Evolutionary conservation across 164 flowering plant genomes (phyloP).

Genomic region (Saururus chinensis): DNA sequence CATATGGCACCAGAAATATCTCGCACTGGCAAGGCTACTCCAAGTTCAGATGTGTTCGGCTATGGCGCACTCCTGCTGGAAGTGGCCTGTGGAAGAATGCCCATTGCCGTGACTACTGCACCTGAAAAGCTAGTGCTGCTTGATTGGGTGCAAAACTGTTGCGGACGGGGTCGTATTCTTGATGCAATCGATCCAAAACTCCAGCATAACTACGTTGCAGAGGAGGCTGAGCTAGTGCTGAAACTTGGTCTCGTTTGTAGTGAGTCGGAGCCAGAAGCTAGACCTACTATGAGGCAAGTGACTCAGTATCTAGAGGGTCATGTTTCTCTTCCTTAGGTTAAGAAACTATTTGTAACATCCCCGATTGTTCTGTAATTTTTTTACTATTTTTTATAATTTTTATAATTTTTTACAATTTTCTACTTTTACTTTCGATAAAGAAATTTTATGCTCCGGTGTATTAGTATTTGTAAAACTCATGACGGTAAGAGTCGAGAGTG

Average conservation of each 20-base stretch:
- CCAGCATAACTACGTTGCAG: conserved; percentile 18
- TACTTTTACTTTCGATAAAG: no score
- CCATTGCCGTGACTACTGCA: conserved; percentile 39
- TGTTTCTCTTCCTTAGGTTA: conserved; percentile 15
- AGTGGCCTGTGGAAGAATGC: conserved; percentile 47
- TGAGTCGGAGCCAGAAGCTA: conserved; percentile 8
- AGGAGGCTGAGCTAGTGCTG: conserved; percentile 26
- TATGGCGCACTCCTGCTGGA: conserved; percentile 57
- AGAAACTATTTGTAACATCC: no score
- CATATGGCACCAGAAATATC: conserved; percentile 62
- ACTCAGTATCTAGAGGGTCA: conserved; percentile 42
- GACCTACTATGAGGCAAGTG: conserved; percentile 49
- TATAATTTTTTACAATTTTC: no score
- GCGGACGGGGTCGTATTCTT: conserved; percentile 19
- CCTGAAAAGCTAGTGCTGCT: conserved; percentile 44
- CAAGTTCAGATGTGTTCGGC: conserved; percentile 46
- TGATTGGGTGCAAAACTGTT: conserved; percentile 53
- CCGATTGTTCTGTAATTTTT: no score
- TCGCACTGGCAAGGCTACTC: conserved; percentile 40
- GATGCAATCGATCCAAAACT: conserved; percentile 34
- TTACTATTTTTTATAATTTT: no score
- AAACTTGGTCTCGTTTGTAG: conserved; percentile 49
- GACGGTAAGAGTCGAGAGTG: no score
- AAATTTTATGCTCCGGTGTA: no score
- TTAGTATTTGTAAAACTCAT: no score